These are phyloP conservation scores for Tylopilus felleus DNA, from an alignment of 768 basidiomycete species.

Conservation along the genomic window DNA sequence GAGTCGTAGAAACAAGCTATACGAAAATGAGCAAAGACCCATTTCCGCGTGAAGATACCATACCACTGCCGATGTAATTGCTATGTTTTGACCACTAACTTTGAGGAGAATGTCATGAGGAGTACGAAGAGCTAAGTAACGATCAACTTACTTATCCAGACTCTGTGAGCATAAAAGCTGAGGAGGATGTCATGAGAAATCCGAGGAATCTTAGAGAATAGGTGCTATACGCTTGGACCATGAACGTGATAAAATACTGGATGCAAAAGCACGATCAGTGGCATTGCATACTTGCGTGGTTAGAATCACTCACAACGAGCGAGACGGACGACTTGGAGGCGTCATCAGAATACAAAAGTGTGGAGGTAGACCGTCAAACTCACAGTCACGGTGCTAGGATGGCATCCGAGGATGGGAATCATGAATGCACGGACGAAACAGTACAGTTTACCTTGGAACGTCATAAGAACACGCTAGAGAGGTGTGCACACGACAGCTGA, in stretches of 20 bases:
- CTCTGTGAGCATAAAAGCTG: constrained; percentile 22
- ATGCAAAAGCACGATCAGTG: too few species aligned
- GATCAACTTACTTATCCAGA: constrained; percentile 21
- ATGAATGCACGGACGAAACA: neutral
- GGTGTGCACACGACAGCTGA: neutral
- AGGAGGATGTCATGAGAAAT: neutral
- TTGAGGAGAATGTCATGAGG: neutral
- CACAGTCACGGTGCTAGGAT: neutral
- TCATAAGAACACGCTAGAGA: neutral
- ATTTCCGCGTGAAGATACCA: neutral
- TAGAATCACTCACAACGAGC: neutral
- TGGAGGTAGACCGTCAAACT: neutral
- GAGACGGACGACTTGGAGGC: neutral
- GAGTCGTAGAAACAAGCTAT: neutral
- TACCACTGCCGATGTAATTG: constrained; percentile 15
- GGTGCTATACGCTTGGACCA: constrained; percentile 12
- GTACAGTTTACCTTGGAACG: neutral
- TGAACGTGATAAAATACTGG: constrained; percentile 9
- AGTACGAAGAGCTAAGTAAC: too few species aligned
- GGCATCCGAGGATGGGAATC: neutral
- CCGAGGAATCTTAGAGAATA: neutral
- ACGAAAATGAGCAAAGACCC: neutral
- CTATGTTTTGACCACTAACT: constrained; percentile 13
- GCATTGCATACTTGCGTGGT: neutral
- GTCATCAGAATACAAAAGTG: neutral